Conservation (phyloP, 208 protist genomes). For the Crithidia bombi region DNA sequence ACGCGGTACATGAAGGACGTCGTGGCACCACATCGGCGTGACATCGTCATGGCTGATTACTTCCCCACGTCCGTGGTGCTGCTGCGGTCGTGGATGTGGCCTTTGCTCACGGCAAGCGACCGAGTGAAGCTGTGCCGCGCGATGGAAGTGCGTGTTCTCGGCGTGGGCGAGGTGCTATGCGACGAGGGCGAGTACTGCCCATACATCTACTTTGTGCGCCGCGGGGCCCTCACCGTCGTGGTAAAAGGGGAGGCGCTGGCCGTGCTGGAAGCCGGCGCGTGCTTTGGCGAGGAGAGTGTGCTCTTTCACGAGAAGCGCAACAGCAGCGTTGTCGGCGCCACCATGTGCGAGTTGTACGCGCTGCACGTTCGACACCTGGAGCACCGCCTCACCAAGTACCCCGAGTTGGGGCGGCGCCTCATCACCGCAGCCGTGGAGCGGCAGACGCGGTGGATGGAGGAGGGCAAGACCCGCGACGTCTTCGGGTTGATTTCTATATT, state of each 20-base stretch:
- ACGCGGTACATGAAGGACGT: slow-evolving; percentile 54
- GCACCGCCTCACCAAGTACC: slow-evolving; percentile 70
- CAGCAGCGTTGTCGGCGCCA: slow-evolving; percentile 63
- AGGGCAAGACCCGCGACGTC: slow-evolving; percentile 61
- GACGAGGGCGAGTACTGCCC: slow-evolving; percentile 67
- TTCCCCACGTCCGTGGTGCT: slow-evolving; percentile 76
- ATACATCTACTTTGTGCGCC: slow-evolving; percentile 85
- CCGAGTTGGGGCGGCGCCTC: slow-evolving; percentile 47
- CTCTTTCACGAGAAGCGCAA: slow-evolving; percentile 83
- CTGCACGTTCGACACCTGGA: slow-evolving; percentile 59
- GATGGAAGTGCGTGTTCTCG: slow-evolving; percentile 75
- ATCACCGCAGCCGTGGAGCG: slow-evolving; percentile 53
- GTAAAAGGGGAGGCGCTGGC: slow-evolving; percentile 73
- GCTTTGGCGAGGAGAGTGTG: slow-evolving; percentile 84
- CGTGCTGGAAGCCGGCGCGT: slow-evolving; percentile 62
- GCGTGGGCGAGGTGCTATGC: slow-evolving; percentile 75
- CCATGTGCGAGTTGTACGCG: slow-evolving; percentile 83
- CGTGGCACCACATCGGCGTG: slow-evolving; percentile 59
- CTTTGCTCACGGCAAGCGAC: slow-evolving; percentile 69
- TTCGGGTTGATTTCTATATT: slow-evolving; percentile 75
- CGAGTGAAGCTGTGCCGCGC: slow-evolving; percentile 73
- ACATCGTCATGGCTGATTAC: slow-evolving; percentile 68
- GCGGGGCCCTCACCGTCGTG: slow-evolving; percentile 64
- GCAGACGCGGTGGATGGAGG: slow-evolving; percentile 72
- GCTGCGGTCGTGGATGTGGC: slow-evolving; percentile 89